Percentiles rank a stretch among this genome's conserved stretches.
Conservation (phyloP, 176 grass and related monocot genomes). For the Phragmites australis region DNA sequence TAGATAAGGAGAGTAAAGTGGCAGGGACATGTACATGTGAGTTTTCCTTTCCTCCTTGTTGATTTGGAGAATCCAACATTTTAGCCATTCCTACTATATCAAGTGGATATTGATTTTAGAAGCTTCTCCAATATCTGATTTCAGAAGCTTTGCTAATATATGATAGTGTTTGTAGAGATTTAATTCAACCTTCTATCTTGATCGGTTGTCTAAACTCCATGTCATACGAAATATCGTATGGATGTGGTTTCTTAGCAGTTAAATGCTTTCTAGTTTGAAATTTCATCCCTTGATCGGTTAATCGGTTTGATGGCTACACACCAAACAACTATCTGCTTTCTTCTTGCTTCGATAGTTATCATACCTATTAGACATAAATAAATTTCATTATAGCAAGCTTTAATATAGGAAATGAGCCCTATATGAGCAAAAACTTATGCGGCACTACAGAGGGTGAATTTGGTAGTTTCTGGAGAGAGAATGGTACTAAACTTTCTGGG, state of each 20-base stretch:
- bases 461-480: neutral
- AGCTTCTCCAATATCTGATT: constrained; percentile 1
- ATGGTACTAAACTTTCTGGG: neutral
- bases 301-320: neutral
- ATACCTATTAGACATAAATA: neutral
- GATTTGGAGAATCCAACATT: neutral
- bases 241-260: neutral
- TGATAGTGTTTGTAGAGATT: neutral
- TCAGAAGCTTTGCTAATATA: neutral
- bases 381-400: neutral
- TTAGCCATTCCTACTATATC: neutral
- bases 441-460: neutral
- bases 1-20: neutral
- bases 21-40: neutral
- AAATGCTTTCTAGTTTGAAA: neutral
- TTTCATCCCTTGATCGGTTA: neutral
- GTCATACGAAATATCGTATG: neutral
- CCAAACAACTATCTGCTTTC: neutral
- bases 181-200: neutral
- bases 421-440: neutral
- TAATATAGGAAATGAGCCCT: neutral
- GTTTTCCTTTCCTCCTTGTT: neutral
- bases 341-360: neutral
- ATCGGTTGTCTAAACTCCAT: neutral
- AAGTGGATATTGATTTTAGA: constrained; percentile 2